phyloP scores from a whole-genome alignment of 192 early-diverging fungal species.

The Oehlia diaphana region DNA sequence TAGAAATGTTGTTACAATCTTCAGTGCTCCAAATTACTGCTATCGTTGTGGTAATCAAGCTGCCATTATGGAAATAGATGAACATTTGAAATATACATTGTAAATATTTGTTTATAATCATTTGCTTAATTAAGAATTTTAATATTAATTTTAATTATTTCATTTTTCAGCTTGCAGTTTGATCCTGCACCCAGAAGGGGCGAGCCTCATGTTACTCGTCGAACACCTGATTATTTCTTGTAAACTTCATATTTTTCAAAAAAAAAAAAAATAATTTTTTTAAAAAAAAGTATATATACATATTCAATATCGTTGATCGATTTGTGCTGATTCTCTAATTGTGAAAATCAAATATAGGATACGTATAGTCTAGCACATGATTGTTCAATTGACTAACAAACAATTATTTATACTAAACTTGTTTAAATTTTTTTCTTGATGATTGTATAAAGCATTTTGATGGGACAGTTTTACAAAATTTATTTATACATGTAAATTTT shows the following conservation, averaged over 20 bases:
- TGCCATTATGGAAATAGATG: slow-evolving; percentile 99
- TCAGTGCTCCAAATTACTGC: slow-evolving; percentile 99
- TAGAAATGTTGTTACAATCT: slow-evolving; percentile 98
- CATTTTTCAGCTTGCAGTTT: slow-evolving; percentile 74
- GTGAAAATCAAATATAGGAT: background rate
- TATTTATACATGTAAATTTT: background rate
- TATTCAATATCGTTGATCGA: slow-evolving; percentile 19
- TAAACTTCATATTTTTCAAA: slow-evolving; percentile 42
- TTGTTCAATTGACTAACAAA: background rate
- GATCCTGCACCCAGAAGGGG: slow-evolving; percentile 87
- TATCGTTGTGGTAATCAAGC: slow-evolving; percentile 99
- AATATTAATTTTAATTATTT: slow-evolving; percentile 1
- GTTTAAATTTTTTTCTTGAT: background rate
- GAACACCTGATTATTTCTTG: slow-evolving; percentile 99
- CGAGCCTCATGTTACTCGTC: slow-evolving; percentile 97
- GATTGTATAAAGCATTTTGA: background rate
- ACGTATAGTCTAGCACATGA: background rate
- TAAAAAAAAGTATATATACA: background rate
- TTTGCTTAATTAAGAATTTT: background rate
- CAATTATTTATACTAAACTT: background rate
- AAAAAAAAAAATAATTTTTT: too few relatives aligned
- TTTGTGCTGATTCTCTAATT: background rate
- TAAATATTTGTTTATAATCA: slow-evolving; percentile 33
- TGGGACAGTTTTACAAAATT: background rate
- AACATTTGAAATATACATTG: slow-evolving; percentile 99